Base-by-base conservation (phyloP, 2,329 filamentous ascomycete species). In the Penicillium sclerotiorum region DNA sequence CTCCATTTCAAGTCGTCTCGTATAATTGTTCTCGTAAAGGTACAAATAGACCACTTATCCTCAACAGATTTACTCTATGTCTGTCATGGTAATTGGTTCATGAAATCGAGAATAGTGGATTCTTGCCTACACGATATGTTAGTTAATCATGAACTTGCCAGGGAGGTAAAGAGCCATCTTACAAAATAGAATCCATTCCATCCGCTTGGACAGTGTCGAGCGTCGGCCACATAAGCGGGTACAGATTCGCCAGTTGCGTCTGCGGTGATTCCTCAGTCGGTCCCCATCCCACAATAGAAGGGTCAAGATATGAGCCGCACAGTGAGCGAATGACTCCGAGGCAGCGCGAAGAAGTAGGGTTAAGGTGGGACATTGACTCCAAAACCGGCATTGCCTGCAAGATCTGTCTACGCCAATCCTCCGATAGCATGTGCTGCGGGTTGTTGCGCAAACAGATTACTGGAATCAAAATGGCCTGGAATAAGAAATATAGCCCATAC, bases 401-500 rank as follows among this genome's bases (percentile, higher is more conserved):
- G 15, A 60, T 59, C 23, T 62, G 52, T 13, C 54, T 50, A 5
- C 56, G 51, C 59, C 59, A 62, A 9, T 18, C 36, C 1, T 41
- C 23, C 5, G 56, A 57, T 3, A 50, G 32, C n/a, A 20, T 12
- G 17, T 39, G 27, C 18, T 53, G 52, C n/a, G 54, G 54, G 28
- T 56, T 37, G 27, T 56, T 56, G 27, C 54, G 54, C 4, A 56
- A 38, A 27, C 48, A 56, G 11, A 54, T 50, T 8, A 54, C 52
- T 8, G 54, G 66, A 20, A 69, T 66, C 2, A 70, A 53, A 15
- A 64, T 58, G 8, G 66, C 66, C 45, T 69, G 67, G 47, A 69
- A 69, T 25, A 69, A 50, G 38, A 69, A 69, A 43, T 70, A 69
- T 44, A 69, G 47, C 15, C 62, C 61, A 44, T 70, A 69, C 66